phyloP scores from a whole-genome alignment of 305 asterid species.

The Fraxinus paxiana region DNA sequence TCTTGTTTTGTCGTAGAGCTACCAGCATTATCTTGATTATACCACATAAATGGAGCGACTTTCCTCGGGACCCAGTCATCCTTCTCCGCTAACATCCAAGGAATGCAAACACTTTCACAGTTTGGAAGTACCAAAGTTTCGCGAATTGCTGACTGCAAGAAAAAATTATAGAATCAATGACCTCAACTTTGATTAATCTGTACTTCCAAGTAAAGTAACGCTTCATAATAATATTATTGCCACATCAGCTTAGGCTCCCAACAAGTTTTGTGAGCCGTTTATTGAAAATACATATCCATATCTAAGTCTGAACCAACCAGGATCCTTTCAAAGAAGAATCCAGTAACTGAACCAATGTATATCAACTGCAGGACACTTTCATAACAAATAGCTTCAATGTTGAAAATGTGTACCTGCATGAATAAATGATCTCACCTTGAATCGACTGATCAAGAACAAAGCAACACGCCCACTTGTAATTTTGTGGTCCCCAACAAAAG shows the following conservation, averaged over 20 bases:
- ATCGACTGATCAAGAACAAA: conserved; percentile 60
- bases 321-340: neutral
- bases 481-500: conserved; percentile 77
- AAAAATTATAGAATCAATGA: conserved; percentile 19
- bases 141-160: conserved; percentile 70
- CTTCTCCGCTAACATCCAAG: conserved; percentile 90
- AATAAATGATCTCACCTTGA: conserved; percentile 58
- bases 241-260: neutral
- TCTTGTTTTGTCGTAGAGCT: conserved; percentile 40
- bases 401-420: conserved; percentile 9
- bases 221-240: neutral
- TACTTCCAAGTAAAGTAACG: neutral
- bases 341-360: neutral
- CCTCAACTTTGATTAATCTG: conserved; percentile 5
- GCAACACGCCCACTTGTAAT: conserved; percentile 75
- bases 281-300: neutral
- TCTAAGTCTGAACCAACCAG: neutral
- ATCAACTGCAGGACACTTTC: neutral
- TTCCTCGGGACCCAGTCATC: conserved; percentile 80
- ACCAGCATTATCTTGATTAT: conserved; percentile 44
- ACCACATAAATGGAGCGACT: conserved; percentile 79
- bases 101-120: conserved; percentile 54
- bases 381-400: neutral
- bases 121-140: conserved; percentile 85
- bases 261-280: neutral